These are phyloP conservation scores for Dorcoceras hygrometricum DNA, from an alignment of 257 asterid genomes.

Conservation along the genomic window DNA sequence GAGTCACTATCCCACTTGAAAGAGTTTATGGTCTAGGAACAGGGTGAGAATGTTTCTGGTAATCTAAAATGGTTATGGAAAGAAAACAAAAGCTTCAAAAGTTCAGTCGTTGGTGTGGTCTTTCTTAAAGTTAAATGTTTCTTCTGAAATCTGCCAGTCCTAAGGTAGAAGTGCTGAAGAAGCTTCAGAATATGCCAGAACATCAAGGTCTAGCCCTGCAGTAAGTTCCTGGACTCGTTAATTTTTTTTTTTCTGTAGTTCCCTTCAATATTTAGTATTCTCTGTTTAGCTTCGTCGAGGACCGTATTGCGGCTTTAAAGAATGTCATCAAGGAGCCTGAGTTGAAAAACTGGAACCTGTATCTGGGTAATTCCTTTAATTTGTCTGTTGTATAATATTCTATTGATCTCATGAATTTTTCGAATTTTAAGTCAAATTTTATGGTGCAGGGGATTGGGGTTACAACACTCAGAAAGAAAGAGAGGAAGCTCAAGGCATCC, in stretches of 20 bases:
- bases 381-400: neutral
- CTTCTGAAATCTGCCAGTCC: constrained; percentile 53
- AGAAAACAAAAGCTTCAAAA: neutral
- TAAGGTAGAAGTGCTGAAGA: constrained; percentile 80
- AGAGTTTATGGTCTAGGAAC: constrained; percentile 87
- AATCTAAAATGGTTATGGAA: neutral
- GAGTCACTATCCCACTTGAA: constrained; percentile 67
- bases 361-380: constrained; percentile 50
- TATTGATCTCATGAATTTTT: constrained; percentile 1
- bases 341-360: constrained; percentile 78
- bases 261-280: constrained; percentile 8
- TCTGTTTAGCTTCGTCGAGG: constrained; percentile 81
- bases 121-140: constrained; percentile 6
- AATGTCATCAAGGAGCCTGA: constrained; percentile 85
- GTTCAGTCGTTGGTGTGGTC: neutral
- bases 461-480: constrained; percentile 82
- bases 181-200: constrained; percentile 88
- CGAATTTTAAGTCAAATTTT: constrained; percentile 23
- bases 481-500: constrained; percentile 66
- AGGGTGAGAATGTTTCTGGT: constrained; percentile 50
- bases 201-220: constrained; percentile 78
- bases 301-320: constrained; percentile 77
- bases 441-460: constrained; percentile 87
- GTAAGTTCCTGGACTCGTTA: constrained; percentile 41
- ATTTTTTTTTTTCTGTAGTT: neutral